These are phyloP conservation scores for Helotiales sp. DNA, from an alignment of 2,329 filamentous ascomycete species.

Conservation along the genomic window DNA sequence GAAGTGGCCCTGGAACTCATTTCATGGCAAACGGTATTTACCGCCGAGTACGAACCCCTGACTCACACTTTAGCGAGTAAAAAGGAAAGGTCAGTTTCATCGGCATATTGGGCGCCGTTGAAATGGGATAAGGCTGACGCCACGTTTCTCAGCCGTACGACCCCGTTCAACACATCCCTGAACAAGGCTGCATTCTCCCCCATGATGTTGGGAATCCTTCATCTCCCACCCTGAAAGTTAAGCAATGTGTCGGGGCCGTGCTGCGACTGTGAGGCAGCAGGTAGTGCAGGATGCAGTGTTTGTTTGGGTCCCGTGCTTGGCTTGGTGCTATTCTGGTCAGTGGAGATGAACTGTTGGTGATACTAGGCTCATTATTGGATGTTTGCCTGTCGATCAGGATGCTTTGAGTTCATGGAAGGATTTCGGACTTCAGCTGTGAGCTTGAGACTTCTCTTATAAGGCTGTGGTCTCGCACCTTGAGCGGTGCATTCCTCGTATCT, in stretches of 20 bases:
- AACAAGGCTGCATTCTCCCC: background rate
- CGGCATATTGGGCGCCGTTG: background rate
- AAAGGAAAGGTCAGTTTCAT: constrained; percentile 6
- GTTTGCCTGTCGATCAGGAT: background rate
- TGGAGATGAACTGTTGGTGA: constrained; percentile 10
- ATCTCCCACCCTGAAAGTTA: background rate
- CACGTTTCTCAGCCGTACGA: constrained; percentile 24
- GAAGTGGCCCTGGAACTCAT: background rate
- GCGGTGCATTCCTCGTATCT: background rate
- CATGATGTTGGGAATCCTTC: background rate
- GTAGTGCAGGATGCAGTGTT: background rate
- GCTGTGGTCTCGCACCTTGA: background rate
- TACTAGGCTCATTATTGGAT: background rate
- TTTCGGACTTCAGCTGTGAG: background rate
- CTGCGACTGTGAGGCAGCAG: background rate
- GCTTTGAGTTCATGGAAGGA: background rate
- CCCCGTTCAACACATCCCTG: background rate
- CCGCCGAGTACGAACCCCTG: background rate
- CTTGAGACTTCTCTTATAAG: constrained; percentile 3
- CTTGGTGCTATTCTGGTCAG: constrained; percentile 8
- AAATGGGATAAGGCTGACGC: constrained; percentile 20
- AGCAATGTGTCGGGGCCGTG: constrained; percentile 1
- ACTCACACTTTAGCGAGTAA: background rate
- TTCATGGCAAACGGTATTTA: background rate
- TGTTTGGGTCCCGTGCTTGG: background rate